These are phyloP conservation scores for Samsoniella hepiali DNA, from an alignment of 2,329 filamentous ascomycete species.

Conservation along the genomic window DNA sequence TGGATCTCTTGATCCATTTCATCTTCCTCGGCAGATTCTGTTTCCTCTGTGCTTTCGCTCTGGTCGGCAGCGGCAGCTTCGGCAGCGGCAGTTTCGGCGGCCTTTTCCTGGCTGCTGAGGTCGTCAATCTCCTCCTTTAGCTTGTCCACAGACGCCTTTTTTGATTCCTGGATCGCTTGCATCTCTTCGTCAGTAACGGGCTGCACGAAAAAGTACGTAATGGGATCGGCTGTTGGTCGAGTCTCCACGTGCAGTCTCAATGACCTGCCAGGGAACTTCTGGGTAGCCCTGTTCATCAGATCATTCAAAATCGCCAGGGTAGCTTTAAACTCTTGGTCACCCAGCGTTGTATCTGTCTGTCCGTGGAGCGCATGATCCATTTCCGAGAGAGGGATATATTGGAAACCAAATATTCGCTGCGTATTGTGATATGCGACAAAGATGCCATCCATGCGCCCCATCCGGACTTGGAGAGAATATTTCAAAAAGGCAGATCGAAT, in stretches of 20 bases:
- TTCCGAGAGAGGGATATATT: conserved; percentile 82
- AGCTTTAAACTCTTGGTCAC: conserved; percentile 80
- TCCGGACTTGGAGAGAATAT: conserved; percentile 92
- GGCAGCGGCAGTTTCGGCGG: conserved; percentile 21
- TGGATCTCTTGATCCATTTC: conserved; percentile 25
- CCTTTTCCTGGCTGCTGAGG: conserved; percentile 36
- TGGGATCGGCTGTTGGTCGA: conserved; percentile 53
- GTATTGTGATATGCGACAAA: conserved; percentile 97
- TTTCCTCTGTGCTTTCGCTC: conserved; percentile 12
- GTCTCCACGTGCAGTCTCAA: conserved; percentile 82
- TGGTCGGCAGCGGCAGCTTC: conserved; percentile 22
- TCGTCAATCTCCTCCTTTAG: conserved; percentile 65
- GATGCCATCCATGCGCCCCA: conserved; percentile 98
- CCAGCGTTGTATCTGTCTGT: conserved; percentile 60
- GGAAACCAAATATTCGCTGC: conserved; percentile 93
- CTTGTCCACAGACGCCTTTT: conserved; percentile 61
- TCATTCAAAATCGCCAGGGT: conserved; percentile 79
- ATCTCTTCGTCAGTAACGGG: conserved; percentile 74
- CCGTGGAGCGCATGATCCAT: conserved; percentile 93
- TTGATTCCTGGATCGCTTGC: conserved; percentile 66
- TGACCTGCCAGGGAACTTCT: conserved; percentile 70
- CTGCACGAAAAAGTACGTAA: conserved; percentile 88
- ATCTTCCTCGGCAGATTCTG: conserved; percentile 22
- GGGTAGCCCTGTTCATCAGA: conserved; percentile 70
- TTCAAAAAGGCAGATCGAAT: conserved; percentile 91